phyloP scores from a whole-genome alignment of 2,329 filamentous ascomycete genomes.

The Ascomycota sp. region DNA sequence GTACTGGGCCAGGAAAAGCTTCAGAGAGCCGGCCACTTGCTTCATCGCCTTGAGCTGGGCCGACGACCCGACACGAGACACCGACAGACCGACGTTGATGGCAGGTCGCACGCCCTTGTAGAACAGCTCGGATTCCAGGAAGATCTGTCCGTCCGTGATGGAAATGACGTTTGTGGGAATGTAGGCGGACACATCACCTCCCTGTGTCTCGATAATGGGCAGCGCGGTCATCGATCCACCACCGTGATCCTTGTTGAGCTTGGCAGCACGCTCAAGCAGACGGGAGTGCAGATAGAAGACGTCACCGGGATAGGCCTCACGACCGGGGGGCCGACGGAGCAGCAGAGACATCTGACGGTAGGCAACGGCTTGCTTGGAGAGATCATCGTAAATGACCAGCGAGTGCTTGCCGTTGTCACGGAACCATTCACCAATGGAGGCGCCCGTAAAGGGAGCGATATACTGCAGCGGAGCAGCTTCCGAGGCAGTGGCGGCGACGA shows the following conservation, averaged over 20 bases:
- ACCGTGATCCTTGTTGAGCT: constrained; percentile 92
- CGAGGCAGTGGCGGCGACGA: constrained; percentile 91
- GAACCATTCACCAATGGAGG: constrained; percentile 51
- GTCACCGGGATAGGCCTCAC: constrained; percentile 98
- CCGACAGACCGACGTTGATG: constrained; percentile 99
- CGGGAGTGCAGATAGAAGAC: constrained; percentile 99
- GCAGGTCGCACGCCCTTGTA: constrained; percentile 99
- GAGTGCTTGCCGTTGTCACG: constrained; percentile 74
- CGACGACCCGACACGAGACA: constrained; percentile 98
- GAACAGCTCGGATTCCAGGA: constrained; percentile 97
- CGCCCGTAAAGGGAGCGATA: constrained; percentile 71
- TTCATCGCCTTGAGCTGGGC: constrained; percentile 99
- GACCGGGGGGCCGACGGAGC: constrained; percentile 89
- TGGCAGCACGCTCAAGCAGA: constrained; percentile 97
- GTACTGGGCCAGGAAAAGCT: constrained; percentile 99
- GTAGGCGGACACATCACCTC: constrained; percentile 98
- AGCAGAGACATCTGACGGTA: constrained; percentile 98
- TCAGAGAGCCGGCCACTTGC: constrained; percentile 97
- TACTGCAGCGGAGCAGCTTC: constrained; percentile 93
- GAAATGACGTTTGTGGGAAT: constrained; percentile 99
- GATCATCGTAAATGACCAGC: constrained; percentile 81
- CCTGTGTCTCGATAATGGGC: constrained; percentile 97
- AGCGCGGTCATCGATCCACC: constrained; percentile 94
- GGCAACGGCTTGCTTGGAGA: constrained; percentile 93
- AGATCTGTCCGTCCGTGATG: constrained; percentile 98